Evolutionary conservation across 495 filamentous ascomycete genomes (phyloP).

Genomic region (Penicillium flavigenum): DNA sequence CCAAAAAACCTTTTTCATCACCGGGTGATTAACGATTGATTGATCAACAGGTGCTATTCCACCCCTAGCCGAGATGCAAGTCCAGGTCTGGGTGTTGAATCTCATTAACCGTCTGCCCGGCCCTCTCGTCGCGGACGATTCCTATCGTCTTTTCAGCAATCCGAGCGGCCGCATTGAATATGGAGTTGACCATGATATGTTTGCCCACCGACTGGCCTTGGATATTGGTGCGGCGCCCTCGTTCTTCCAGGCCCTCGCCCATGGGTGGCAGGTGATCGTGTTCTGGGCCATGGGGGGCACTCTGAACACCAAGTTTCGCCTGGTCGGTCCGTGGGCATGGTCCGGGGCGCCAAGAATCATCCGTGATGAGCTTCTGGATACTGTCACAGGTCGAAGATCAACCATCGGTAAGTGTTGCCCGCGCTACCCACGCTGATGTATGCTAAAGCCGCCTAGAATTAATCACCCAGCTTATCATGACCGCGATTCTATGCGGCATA

Average conservation of each 20-base stretch:
- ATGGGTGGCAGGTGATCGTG: slow-evolving; percentile 1
- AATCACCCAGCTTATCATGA: slow-evolving; percentile 1
- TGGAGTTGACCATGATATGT: slow-evolving; percentile 1
- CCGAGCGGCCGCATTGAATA: slow-evolving; percentile 1
- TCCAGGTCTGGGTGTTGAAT: slow-evolving; percentile 15
- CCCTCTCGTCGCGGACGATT: slow-evolving; percentile 1
- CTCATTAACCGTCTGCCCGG: not conserved
- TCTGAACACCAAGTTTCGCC: slow-evolving; percentile 2
- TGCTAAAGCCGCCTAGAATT: slow-evolving; percentile 3
- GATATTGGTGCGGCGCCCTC: not conserved
- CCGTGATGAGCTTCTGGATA: slow-evolving; percentile 2
- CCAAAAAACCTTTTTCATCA: slow-evolving; percentile 1
- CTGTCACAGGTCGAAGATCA: slow-evolving; percentile 1
- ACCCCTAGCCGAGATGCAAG: slow-evolving; percentile 20
- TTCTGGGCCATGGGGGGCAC: slow-evolving; percentile 3
- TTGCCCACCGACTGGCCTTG: slow-evolving; percentile 2
- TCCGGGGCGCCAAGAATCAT: slow-evolving; percentile 1
- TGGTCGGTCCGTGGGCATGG: slow-evolving; percentile 1
- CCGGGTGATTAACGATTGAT: slow-evolving; percentile 1
- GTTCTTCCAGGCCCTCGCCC: slow-evolving; percentile 3
- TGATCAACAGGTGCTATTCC: slow-evolving; percentile 15
- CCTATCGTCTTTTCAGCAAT: slow-evolving; percentile 2
- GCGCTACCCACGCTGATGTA: slow-evolving; percentile 2
- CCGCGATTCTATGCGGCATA: slow-evolving; percentile 1
- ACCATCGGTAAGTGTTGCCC: slow-evolving; percentile 2